Base-by-base conservation (phyloP, 2,329 filamentous ascomycete species). In the Xylogone sp. region DNA sequence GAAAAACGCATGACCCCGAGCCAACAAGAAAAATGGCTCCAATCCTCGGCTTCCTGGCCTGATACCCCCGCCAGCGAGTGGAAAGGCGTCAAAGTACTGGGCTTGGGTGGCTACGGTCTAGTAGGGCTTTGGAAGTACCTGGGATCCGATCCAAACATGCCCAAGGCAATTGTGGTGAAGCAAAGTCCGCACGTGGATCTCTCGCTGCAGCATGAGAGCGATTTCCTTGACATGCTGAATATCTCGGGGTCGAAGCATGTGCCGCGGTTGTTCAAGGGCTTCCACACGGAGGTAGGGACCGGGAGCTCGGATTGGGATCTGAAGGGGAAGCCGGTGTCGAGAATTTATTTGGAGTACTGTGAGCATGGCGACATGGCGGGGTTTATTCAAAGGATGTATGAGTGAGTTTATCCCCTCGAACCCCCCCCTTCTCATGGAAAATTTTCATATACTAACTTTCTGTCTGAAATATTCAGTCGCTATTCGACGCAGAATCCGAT, bases 321-420 rank as follows among this genome's bases (percentile, higher is more conserved):
- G 3, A 7, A 19, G 2, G 21, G 29, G 16, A 5, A 39, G 13
- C 3, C 13, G 21, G 45, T 53, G 7, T 21, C 39, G 5, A 42
- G 47, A 10, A 46, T 53, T 4, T 55, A 50, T 46, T 27, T 55
- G 44, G 53, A 55, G 45, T 52, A 29, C 21, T 46, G 46, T 31
- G 16, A 43, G 19, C 18, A 45, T 20, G 45, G 47, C 31, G 45
- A 49, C 43, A 20, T 51, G 29, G 29, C 20, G 1, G 42, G 18
- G 2, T 44, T 27, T 20, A 21, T 47, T 13, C 8, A 45, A 16
- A 42, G 12, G 31, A 22, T 34, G 27, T 31, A 21, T 19, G 22
- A 29, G 24, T 43, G 13, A 20, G 19, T 43, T 10, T 13, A 19
- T 13, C 8, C 8, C n/a, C n/a, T n/a, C n/a, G n/a, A n/a, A n/a